Evolutionary conservation across 1,139 yeast species (phyloP).

Genomic region (Pichia cactophila): DNA sequence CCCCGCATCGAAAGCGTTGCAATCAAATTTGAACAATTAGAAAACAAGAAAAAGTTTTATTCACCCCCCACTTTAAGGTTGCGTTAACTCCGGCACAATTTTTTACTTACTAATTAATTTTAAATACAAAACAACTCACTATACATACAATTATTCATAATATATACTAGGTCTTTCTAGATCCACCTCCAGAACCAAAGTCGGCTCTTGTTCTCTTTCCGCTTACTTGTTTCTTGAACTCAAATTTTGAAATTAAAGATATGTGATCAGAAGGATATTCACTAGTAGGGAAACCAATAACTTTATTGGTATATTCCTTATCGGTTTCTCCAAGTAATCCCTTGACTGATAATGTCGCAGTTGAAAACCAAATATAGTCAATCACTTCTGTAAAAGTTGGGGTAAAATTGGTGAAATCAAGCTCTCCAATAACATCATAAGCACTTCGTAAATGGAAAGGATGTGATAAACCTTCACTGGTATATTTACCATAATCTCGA

Average conservation of each 20-base stretch:
- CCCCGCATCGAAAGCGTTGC: no score
- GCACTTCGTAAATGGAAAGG: constrained; percentile 78
- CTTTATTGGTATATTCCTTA: constrained; percentile 61
- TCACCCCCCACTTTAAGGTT: no score
- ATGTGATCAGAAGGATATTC: constrained; percentile 94
- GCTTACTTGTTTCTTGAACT: constrained; percentile 46
- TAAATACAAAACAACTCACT: constrained; percentile 1
- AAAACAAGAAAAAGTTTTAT: no score
- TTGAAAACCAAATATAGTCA: constrained; percentile 93
- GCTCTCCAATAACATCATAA: constrained; percentile 75
- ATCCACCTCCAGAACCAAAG: constrained; percentile 31
- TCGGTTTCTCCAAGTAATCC: constrained; percentile 86
- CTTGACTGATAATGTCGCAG: constrained; percentile 67
- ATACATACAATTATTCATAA: not conserved
- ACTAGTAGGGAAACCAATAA: constrained; percentile 90
- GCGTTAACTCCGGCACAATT: no score
- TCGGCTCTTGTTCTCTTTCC: constrained; percentile 47
- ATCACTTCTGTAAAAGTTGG: constrained; percentile 90
- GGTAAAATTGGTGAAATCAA: constrained; percentile 90
- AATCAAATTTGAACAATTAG: no score
- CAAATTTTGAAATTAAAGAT: constrained; percentile 72
- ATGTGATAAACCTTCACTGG: constrained; percentile 84
- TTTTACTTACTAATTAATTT: not conserved
- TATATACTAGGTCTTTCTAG: constrained; percentile 37
- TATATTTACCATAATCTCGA: constrained; percentile 83